Evolutionary conservation across 768 basidiomycete species (phyloP), one percentile per base, ranked within the genome.

Genomic region (Gloeopeniophorella convolvens): DNA sequence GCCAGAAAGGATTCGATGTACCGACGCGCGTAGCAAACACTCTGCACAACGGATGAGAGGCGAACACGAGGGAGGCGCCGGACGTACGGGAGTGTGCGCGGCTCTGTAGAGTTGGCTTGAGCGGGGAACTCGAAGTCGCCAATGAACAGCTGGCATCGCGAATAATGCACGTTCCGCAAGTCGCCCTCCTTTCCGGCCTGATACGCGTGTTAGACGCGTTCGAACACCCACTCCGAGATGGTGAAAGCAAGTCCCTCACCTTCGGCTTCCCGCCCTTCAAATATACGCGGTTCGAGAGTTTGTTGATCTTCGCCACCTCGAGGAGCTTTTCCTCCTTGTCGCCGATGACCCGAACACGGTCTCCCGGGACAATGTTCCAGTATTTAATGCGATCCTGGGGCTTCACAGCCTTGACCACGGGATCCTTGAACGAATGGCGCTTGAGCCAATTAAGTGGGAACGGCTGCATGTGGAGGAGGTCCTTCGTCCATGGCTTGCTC

Each of bases 301-400:
- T 77, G 68, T 90, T 86, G 48, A 90, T 79, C 65, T 76, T 79
- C 51, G 79, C 66, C 30, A 92, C 87, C 62, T 89, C 83, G 39
- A 80, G 79, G 28, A 89, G 60, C 13, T 68, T 74, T 34, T 73
- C 76, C 23, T 72, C 71, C 53, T 72, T 70, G 64, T 88, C 83
- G 21, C 85, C 84, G 6, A 78, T 75, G 48, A 89, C 55, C 42
- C 83, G 77, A 60, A 92, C 79, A 46, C 75, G 77, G 69, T 92
- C 89, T 6, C 89, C 89, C 5, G 90, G 87, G 28, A 89, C 83
- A 53, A 92, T 77, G 62, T 91, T 92, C 89, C 89, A 92, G 62
- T 78, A 79, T 64, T 88, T 85, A 45, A 92, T 85, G 40, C 89
- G 74, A 60, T 89, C 83, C 50, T 74, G 72, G 10, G 78, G 74